Percentiles rank a stretch among this genome's conserved stretches.
Evolutionary conservation across 768 basidiomycete genomes (phyloP).

Genomic region (Glaciozyma antarctica): DNA sequence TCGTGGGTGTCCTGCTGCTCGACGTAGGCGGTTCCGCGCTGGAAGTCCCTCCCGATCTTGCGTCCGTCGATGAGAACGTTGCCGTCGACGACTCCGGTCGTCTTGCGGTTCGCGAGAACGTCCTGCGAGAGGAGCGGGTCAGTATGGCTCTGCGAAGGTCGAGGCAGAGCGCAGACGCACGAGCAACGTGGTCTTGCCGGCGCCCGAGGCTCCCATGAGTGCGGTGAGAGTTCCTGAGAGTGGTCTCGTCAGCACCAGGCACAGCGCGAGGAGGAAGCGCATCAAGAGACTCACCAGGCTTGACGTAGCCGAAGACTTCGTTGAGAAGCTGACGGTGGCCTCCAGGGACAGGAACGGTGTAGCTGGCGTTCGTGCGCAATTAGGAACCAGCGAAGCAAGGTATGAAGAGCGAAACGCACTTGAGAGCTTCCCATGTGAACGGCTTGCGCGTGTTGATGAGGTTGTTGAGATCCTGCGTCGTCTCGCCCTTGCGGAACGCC

Average conservation of each 20-base stretch:
- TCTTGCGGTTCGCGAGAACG: conserved; percentile 35
- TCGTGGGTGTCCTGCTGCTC: conserved; percentile 42
- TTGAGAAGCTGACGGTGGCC: conserved; percentile 22
- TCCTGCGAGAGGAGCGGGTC: neutral
- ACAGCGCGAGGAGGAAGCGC: too few relatives aligned
- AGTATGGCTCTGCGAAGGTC: too few relatives aligned
- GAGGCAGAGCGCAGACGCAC: too few relatives aligned
- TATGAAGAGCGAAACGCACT: too few relatives aligned
- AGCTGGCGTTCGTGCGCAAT: conserved; percentile 24
- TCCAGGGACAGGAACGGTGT: conserved; percentile 14
- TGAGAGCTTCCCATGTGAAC: conserved; percentile 37
- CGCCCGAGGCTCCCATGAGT: conserved; percentile 45
- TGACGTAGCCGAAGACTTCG: conserved; percentile 41
- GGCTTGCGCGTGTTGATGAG: conserved; percentile 3
- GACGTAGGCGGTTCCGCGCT: conserved; percentile 42
- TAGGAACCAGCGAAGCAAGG: too few relatives aligned
- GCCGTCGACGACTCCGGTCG: conserved; percentile 43
- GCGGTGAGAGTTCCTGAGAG: conserved; percentile 39
- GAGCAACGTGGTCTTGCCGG: conserved; percentile 42
- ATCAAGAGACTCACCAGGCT: conserved; percentile 33
- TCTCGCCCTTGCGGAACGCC: conserved; percentile 12
- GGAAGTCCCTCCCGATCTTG: conserved; percentile 40
- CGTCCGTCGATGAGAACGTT: conserved; percentile 42
- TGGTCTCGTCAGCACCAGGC: too few relatives aligned
- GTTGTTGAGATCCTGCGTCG: conserved; percentile 11